phyloP scores from a whole-genome alignment of 805 yeast species.

The Suhomyces sp. region DNA sequence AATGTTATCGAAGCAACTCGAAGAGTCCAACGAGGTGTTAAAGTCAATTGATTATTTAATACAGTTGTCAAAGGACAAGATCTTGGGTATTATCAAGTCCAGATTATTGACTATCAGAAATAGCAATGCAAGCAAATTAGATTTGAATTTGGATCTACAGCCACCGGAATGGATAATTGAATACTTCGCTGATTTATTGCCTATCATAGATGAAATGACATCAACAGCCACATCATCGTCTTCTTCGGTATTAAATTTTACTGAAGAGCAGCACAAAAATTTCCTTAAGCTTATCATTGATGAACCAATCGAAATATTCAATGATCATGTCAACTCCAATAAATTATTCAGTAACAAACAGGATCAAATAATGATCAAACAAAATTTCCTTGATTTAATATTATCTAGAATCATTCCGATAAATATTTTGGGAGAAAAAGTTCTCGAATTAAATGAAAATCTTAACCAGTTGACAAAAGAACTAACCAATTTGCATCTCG shows the following conservation, averaged over 20 bases:
- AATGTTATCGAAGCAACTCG: constrained; percentile 58
- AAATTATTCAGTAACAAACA: constrained; percentile 26
- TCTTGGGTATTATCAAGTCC: constrained; percentile 25
- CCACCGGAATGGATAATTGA: constrained; percentile 84
- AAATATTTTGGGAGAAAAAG: constrained; percentile 38
- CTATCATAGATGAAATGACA: constrained; percentile 48
- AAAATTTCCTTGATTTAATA: constrained; percentile 62
- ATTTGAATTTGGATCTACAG: constrained; percentile 54
- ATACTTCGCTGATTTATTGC: constrained; percentile 60
- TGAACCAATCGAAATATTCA: constrained; percentile 44
- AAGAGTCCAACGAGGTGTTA: constrained; percentile 19
- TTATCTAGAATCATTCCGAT: constrained; percentile 52
- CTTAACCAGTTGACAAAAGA: constrained; percentile 37
- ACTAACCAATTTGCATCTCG: constrained; percentile 47
- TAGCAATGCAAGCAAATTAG: constrained; percentile 41
- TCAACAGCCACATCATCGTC: constrained; percentile 14
- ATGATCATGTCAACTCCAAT: constrained; percentile 30
- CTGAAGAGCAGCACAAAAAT: constrained; percentile 30
- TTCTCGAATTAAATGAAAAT: constrained; percentile 31
- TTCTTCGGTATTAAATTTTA: constrained; percentile 41
- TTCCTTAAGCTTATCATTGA: constrained; percentile 46
- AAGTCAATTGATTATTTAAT: constrained; percentile 25
- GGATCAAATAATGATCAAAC: constrained; percentile 45
- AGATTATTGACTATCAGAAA: constrained; percentile 31
- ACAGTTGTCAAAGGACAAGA: constrained; percentile 25